Evolutionary conservation across 2,329 filamentous ascomycete species (phyloP).

Genomic region (Teratosphaeria epicoccoides): DNA sequence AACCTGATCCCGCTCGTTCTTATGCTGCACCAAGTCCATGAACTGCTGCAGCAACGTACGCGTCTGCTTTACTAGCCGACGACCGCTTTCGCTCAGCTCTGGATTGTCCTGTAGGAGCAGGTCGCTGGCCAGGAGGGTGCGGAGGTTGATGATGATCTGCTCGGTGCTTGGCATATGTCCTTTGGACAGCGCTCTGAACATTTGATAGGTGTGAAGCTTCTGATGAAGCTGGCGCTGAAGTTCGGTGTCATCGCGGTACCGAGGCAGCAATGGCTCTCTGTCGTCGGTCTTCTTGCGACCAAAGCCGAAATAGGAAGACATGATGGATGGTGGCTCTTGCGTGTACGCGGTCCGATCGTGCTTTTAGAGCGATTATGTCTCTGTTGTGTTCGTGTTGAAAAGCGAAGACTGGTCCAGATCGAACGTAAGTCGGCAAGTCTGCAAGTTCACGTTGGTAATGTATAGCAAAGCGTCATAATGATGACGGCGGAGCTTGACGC

Average conservation of each 20-base stretch:
- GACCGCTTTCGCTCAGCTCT: slow-evolving; percentile 67
- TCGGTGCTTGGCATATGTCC: slow-evolving; percentile 91
- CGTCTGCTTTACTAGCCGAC: slow-evolving; percentile 58
- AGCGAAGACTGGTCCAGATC: not conserved
- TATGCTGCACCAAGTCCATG: slow-evolving; percentile 70
- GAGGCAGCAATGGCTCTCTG: slow-evolving; percentile 68
- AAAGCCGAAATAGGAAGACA: slow-evolving; percentile 54
- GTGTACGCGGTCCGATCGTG: not conserved
- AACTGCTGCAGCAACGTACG: slow-evolving; percentile 68
- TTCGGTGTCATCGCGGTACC: slow-evolving; percentile 70
- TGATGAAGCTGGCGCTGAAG: slow-evolving; percentile 70
- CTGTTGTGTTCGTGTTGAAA: not conserved
- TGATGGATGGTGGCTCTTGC: not conserved
- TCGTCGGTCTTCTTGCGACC: slow-evolving; percentile 46
- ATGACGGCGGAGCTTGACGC: not conserved
- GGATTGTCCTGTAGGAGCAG: slow-evolving; percentile 64
- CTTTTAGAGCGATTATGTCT: not conserved
- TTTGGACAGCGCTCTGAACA: slow-evolving; percentile 67
- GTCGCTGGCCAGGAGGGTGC: slow-evolving; percentile 66
- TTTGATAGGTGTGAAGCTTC: slow-evolving; percentile 89
- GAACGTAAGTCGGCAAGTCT: not conserved
- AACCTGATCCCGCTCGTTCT: slow-evolving; percentile 74
- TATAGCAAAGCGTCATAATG: not conserved
- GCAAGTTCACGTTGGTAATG: too few relatives aligned
- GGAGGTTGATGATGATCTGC: slow-evolving; percentile 68